Conservation (phyloP, 345 rosid genomes). For the Melaleuca quinquenervia region DNA sequence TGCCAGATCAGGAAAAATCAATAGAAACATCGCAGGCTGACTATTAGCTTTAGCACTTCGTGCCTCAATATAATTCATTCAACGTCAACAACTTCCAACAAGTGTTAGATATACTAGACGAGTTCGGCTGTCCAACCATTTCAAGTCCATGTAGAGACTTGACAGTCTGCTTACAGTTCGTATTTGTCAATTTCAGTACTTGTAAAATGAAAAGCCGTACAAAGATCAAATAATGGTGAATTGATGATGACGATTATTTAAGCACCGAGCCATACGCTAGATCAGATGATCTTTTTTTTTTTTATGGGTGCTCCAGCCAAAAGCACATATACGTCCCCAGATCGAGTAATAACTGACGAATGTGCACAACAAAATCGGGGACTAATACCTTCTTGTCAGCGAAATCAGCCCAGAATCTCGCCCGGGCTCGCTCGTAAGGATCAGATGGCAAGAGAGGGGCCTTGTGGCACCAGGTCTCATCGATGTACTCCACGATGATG, state of each 20-base stretch:
- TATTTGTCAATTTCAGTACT: neutral
- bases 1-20: neutral
- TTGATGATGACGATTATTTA: neutral
- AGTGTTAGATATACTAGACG: no score
- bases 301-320: no score
- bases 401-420: constrained; percentile 5
- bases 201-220: neutral
- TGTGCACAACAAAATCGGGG: neutral
- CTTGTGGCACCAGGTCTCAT: constrained; percentile 1
- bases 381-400: neutral
- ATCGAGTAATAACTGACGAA: neutral
- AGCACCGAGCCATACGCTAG: neutral
- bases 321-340: no score
- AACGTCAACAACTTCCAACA: neutral
- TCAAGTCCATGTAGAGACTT: neutral
- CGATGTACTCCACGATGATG: constrained; percentile 2
- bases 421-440: constrained; percentile 2
- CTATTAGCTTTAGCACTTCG: neutral
- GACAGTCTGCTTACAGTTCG: neutral
- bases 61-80: neutral
- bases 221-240: neutral
- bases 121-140: neutral
- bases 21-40: neutral
- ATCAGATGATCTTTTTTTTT: neutral
- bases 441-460: constrained; percentile 4